Base-by-base conservation (phyloP, 1,284 basidiomycete species). In the Boletellus dicymbophilus region DNA sequence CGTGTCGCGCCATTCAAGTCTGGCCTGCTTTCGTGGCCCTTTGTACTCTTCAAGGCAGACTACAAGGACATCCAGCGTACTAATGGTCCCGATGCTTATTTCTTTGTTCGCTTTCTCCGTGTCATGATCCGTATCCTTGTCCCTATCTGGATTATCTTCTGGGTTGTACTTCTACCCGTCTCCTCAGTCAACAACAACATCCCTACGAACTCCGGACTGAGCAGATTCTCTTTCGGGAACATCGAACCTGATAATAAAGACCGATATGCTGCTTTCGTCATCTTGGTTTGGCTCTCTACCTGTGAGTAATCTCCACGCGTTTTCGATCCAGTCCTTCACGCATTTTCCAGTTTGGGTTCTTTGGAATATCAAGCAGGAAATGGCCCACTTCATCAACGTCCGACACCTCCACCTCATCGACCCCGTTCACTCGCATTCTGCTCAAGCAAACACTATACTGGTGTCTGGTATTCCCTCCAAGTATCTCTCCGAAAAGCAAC, bases 51-150 rank as follows among this genome's bases (percentile, higher is more conserved):
- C 67, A 73, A 71, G 7, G 75, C 82, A 9, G 76, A 90, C 62
- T 81, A 82, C 61, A 68, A 75, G 18, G 77, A 79, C 6, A 85
- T 90, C 44, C 78, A 78, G 52, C 66, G 72, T n/a, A 75, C 84
- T 52, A 96, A 97, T 58, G 95, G 96, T 30, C 80, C 93, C 52
- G 96, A 99, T 65, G 91, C 94, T 27, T 99, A 96, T 75, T 88
- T 97, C 66, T 98, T 93, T 62, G 83, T 97, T 41, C 87, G 93
- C 48, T 98, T 90, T 68, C 77, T 95, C 36, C 84, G 87, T 50
- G 84, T 90, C 75, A 87, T 93, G 80, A 68, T 89, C 46, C 81
- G 85, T 60, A 76, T 95, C 47, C 80, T 97, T 60, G 63, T 91
- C 2, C 93, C 94, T 20, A 88, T 96, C 64, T 90, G 85, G 90